Evolutionary conservation across 2,329 filamentous ascomycete species (phyloP), one percentile per base, ranked within the genome.

Genomic region (Cordyceps javanica): DNA sequence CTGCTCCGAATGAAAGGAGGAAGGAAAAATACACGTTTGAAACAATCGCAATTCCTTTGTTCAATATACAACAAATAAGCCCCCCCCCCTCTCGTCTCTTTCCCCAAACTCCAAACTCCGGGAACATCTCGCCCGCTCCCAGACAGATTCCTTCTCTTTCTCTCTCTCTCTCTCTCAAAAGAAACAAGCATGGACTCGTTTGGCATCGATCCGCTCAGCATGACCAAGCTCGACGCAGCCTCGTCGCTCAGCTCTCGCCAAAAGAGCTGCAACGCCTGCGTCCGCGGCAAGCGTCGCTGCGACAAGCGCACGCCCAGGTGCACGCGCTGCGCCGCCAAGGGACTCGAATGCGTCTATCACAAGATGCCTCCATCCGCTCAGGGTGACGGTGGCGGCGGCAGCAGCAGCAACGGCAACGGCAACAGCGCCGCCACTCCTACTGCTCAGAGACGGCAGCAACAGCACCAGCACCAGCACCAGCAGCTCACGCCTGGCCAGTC

Each of bases 221-320:
- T 46, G 42, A 64, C 66, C 55, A 70, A 68, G 62, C 63, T 59
- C 38, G 58, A 60, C 46, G 32, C 60, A n/a, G 41, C 54, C n/a
- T 54, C 54, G 50, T 23, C 63, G 36, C 68, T 72, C 38, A 70
- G 72, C 44, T 83, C 72, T 80, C 69, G 75, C 59, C 76, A 78
- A 63, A 78, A 76, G 71, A 78, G 74, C 68, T 78, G 76, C 69
- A 75, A 78, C 61, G 71, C 75, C 55, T 79, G 76, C 62, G 76
- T 78, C 50, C 70, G 70, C 55, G 72, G 74, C 65, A 79, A 79
- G 65, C 70, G 76, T 51, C 72, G 75, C 59, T 79, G 76, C 65
- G 75, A 79, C 64, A 77, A 78, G 69, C 69, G 65, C 46, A 68
- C 66, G 9, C 76, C 76, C 16, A 66, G 67, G 46, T 78, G 75